Percentiles rank a stretch among this genome's conserved stretches.
Evolutionary conservation across 805 yeast species (phyloP).

Genomic region (Dipodascus geniculatus): DNA sequence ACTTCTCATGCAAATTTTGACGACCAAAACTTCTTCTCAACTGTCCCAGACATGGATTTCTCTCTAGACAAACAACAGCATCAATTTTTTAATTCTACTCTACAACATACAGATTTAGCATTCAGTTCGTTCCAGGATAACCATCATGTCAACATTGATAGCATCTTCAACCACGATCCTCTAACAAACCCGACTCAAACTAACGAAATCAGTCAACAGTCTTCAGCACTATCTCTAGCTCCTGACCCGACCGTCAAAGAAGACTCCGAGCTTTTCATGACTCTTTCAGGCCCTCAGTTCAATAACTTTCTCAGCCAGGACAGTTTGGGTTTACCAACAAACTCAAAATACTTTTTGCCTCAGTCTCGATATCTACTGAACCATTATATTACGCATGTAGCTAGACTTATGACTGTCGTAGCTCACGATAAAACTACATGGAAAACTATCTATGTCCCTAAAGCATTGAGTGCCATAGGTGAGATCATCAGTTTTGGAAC

Average conservation of each 20-base stretch:
- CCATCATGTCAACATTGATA: not conserved
- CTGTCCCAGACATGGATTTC: not conserved
- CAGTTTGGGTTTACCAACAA: slow-evolving; percentile 8
- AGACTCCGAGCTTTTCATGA: not conserved
- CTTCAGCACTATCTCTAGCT: too few species aligned
- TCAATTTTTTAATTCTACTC: not conserved
- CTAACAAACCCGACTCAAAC: not conserved
- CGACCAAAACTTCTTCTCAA: not conserved
- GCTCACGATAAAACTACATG: slow-evolving; percentile 71
- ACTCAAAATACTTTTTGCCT: slow-evolving; percentile 22
- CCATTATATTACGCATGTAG: slow-evolving; percentile 64
- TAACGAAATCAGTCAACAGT: not conserved
- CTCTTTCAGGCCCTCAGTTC: not conserved
- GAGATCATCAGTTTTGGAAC: slow-evolving; percentile 64
- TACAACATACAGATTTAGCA: not conserved
- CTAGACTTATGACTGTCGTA: slow-evolving; percentile 66
- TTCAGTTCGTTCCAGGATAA: not conserved
- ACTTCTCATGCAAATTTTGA: not conserved
- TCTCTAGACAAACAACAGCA: not conserved
- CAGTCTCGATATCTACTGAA: slow-evolving; percentile 60
- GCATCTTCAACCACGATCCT: not conserved
- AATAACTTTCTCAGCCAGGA: not conserved
- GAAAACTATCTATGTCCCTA: slow-evolving; percentile 76
- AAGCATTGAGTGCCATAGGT: slow-evolving; percentile 74
- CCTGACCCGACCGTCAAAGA: not conserved